These are phyloP conservation scores for Galeopsis tetrahit DNA, from an alignment of 257 asterid genomes.

Conservation along the genomic window DNA sequence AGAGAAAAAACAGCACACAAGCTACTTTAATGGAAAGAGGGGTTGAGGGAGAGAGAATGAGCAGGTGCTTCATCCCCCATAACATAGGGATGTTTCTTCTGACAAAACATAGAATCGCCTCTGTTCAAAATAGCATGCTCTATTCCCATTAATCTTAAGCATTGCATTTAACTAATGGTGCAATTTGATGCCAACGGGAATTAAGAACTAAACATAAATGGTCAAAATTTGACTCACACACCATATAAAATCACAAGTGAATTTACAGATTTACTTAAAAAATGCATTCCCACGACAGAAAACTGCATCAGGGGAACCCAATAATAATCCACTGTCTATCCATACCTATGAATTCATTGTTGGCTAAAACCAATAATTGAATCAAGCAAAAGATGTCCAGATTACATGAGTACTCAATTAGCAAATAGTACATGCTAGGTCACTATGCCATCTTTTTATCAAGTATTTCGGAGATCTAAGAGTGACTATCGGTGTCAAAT, in stretches of 20 bases:
- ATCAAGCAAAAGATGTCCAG: neutral
- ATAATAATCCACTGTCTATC: neutral
- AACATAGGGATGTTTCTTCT: neutral
- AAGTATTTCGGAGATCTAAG: neutral
- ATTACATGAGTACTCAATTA: too few species aligned
- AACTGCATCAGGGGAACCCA: neutral
- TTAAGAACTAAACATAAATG: slow-evolving; percentile 1
- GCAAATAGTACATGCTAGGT: slow-evolving; percentile 10
- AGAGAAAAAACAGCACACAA: neutral
- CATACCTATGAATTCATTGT: neutral
- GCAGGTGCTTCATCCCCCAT: neutral
- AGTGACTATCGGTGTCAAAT: neutral
- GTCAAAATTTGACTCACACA: neutral
- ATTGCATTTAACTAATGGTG: neutral
- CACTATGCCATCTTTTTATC: neutral
- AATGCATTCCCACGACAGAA: neutral
- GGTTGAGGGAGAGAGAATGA: neutral
- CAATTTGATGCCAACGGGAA: neutral
- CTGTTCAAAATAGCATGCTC: neutral
- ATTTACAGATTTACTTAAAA: too few species aligned
- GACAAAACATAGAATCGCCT: neutral
- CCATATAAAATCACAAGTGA: too few species aligned
- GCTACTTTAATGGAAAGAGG: neutral
- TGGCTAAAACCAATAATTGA: neutral
- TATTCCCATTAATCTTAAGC: neutral